These are phyloP conservation scores for Linderniella brevidens DNA, from an alignment of 257 asterid species.

Conservation along the genomic window DNA sequence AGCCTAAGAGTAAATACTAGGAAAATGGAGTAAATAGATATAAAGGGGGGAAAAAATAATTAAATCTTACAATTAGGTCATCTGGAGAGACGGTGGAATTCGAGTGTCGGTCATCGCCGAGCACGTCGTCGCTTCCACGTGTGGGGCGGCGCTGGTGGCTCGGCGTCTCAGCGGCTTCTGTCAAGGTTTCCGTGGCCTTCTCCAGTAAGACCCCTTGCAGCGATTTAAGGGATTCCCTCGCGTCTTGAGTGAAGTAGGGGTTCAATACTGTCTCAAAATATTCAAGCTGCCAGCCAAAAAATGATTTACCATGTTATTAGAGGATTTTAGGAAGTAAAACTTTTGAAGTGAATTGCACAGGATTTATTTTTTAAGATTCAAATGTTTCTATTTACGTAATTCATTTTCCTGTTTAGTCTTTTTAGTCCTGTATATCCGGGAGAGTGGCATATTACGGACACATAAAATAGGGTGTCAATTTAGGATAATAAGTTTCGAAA, in stretches of 20 bases:
- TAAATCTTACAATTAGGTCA: constrained; percentile 71
- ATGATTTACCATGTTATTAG: neutral
- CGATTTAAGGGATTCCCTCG: constrained; percentile 81
- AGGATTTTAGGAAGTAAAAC: no score
- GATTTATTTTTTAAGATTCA: no score
- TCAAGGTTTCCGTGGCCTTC: constrained; percentile 63
- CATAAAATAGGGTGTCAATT: no score
- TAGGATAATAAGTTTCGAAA: no score
- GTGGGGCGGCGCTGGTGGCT: constrained; percentile 84
- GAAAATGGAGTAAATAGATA: no score
- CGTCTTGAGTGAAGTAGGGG: constrained; percentile 86
- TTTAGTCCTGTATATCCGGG: no score
- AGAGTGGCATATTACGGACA: no score
- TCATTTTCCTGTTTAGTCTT: no score
- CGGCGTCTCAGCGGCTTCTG: constrained; percentile 68
- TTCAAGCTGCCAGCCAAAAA: constrained; percentile 64
- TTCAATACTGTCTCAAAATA: constrained; percentile 91
- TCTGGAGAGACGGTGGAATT: constrained; percentile 71
- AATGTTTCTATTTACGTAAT: no score
- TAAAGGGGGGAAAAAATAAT: no score
- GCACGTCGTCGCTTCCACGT: constrained; percentile 80
- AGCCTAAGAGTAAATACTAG: no score
- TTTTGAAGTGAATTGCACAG: no score
- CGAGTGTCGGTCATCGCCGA: constrained; percentile 68
- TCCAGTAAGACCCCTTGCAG: constrained; percentile 86